Evolutionary conservation across 164 flowering plant genomes (phyloP), one percentile per base, ranked within the genome.

Genomic region (Berberis vulgaris): DNA sequence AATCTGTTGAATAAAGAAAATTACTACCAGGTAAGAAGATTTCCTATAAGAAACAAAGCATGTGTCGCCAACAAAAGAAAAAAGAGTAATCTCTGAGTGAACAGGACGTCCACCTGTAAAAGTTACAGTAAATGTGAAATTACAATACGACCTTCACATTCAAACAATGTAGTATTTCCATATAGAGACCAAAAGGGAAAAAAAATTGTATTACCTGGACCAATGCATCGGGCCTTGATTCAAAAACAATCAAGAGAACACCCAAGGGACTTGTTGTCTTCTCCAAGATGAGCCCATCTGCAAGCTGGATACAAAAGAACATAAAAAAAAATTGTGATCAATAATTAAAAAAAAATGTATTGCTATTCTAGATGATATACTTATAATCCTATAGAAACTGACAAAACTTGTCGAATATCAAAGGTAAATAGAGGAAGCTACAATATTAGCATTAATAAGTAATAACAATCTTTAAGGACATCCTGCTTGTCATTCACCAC

Each of bases 171-270:
- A 5, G 49, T 5, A 46, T 46, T 5, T 46, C 49, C 8, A 5
- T 46, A 5, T 8, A 46, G 41, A 6, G 38, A 13, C 8, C 5
- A 46, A 46, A 42, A 42, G 5, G 41, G 26, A 26, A 13, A 26
- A 46, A 8, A 41, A 12, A 43, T 45, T 46, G 54, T 57, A 50
- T 55, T 67, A 95, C 99, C 97, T 95, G 99, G 69, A 95, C 99
- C 7, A 95, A 76, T 11, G 99, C 99, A 66, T 95, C 99, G 49
- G 98, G 99, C 7, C 99, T 92, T 70, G 99, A 89, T 81, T 95
- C 99, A 82, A 95, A 95, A 70, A 95, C 87, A 72, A 95, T 79
- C 62, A 95, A 74, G 60, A 95, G 96, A 75, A 95, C 99, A 65
- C 99, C 99, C 68, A 95, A 78, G 3, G 98, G 95, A 67, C 76